Conservation (phyloP, 2,329 filamentous ascomycete species). For the Colletotrichum kahawae region DNA sequence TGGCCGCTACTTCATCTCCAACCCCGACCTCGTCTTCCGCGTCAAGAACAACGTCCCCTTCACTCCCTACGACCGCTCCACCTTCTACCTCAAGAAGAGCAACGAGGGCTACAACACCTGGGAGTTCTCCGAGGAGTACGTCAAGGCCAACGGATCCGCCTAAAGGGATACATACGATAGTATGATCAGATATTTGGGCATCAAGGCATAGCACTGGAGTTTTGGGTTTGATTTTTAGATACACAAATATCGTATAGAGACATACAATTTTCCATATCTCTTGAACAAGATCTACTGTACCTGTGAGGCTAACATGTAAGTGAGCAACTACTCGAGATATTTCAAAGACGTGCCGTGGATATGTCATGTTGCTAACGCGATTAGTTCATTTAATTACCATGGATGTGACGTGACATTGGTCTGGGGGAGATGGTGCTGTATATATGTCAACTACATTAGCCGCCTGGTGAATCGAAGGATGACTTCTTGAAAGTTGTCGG, state of each 20-base stretch:
- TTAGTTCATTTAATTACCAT: neutral
- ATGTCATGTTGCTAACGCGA: rapidly evolving
- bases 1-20: constrained; percentile 43
- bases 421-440: neutral
- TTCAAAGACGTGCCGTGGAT: neutral
- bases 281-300: neutral
- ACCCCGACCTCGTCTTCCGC: constrained; percentile 47
- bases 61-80: constrained; percentile 39
- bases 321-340: neutral
- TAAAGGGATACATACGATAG: neutral
- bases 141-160: constrained; percentile 6
- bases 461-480: neutral
- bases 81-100: constrained; percentile 40
- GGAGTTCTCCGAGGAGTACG: constrained; percentile 27
- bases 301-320: neutral
- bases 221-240: neutral
- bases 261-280: neutral
- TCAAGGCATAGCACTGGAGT: constrained; percentile 6
- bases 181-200: neutral
- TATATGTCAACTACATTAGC: neutral
- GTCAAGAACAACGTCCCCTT: constrained; percentile 40
- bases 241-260: neutral
- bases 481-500: neutral
- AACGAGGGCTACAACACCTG: constrained; percentile 34
- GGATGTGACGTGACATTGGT: neutral